Conservation (phyloP, 2,329 filamentous ascomycete species). For the Phialophora verrucosa region DNA sequence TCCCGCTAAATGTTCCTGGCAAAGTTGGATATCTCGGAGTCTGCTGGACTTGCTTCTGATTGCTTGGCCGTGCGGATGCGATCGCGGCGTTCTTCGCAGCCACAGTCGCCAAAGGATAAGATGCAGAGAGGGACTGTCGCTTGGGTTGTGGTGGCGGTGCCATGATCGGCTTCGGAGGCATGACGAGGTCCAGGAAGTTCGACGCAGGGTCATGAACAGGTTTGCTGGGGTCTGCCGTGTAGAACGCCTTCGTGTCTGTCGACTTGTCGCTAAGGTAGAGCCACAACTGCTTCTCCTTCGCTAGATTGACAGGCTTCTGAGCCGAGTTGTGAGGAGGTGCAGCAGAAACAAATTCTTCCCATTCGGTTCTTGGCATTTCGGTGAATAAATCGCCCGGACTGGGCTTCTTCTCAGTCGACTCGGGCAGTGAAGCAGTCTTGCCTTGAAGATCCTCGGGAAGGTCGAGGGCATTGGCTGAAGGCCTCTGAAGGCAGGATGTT, state of each 20-base stretch:
- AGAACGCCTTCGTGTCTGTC: constrained; percentile 88
- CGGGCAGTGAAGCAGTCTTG: constrained; percentile 45
- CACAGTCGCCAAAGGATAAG: constrained; percentile 33
- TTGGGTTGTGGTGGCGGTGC: constrained; percentile 40
- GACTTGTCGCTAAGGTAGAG: constrained; percentile 85
- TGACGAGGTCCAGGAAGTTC: constrained; percentile 57
- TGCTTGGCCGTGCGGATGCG: constrained; percentile 29
- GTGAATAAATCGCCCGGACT: constrained; percentile 44
- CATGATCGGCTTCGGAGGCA: constrained; percentile 40
- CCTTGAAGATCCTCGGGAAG: constrained; percentile 55
- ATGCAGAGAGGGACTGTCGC: constrained; percentile 37
- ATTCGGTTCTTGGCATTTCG: constrained; percentile 58
- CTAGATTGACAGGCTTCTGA: constrained; percentile 73
- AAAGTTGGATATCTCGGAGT: constrained; percentile 14
- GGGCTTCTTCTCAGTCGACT: constrained; percentile 42
- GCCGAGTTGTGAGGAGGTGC: constrained; percentile 63
- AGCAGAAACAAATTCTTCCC: constrained; percentile 78
- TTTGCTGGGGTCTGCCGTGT: constrained; percentile 75
- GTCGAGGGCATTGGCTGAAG: constrained; percentile 52
- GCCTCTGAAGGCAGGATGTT: constrained; percentile 54
- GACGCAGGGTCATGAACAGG: constrained; percentile 54
- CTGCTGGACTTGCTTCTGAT: constrained; percentile 2
- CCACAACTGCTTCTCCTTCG: constrained; percentile 78
- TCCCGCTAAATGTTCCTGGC: constrained; percentile 31
- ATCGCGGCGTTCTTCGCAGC: constrained; percentile 35